A percentile compares a stretch with the other conserved stretches of the same genome.
phyloP scores from a whole-genome alignment of 1,139 yeast species.

The Sugiyamaella neomexicana region DNA sequence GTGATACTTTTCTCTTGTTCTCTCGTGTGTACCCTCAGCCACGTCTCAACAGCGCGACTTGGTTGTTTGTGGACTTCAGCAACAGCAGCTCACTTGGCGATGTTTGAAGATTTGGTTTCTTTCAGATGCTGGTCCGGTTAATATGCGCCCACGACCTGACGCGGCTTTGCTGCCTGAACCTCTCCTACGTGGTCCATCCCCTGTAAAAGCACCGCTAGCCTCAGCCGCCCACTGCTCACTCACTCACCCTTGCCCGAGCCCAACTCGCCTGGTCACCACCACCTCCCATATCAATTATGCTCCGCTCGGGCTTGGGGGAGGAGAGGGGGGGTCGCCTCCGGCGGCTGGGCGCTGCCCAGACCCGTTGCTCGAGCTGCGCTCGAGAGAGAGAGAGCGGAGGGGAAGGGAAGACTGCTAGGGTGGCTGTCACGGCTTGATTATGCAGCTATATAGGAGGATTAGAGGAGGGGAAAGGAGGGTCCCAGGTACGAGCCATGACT shows the following conservation, averaged over 20 bases:
- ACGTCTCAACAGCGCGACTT: slow-evolving; percentile 1
- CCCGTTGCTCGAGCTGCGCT: no score
- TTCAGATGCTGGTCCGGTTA: not conserved
- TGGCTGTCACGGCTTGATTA: no score
- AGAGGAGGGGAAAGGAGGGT: no score
- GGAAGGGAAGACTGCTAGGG: no score
- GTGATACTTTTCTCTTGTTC: not conserved
- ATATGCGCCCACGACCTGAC: not conserved
- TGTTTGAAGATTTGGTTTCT: not conserved
- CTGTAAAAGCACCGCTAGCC: not conserved
- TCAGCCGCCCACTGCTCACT: not conserved
- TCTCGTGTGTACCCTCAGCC: not conserved
- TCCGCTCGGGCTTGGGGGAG: no score
- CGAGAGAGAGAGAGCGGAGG: no score
- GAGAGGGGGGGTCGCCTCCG: no score
- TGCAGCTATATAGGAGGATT: no score
- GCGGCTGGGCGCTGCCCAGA: no score
- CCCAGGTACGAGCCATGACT: no score
- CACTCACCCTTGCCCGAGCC: not conserved
- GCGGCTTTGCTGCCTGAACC: not conserved
- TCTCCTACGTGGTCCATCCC: not conserved
- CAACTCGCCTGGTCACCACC: no score
- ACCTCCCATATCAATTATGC: no score
- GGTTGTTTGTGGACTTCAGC: not conserved
- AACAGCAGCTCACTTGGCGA: not conserved